Conservation (phyloP, 208 protist genomes). For the Wallacemonas sp. region DNA sequence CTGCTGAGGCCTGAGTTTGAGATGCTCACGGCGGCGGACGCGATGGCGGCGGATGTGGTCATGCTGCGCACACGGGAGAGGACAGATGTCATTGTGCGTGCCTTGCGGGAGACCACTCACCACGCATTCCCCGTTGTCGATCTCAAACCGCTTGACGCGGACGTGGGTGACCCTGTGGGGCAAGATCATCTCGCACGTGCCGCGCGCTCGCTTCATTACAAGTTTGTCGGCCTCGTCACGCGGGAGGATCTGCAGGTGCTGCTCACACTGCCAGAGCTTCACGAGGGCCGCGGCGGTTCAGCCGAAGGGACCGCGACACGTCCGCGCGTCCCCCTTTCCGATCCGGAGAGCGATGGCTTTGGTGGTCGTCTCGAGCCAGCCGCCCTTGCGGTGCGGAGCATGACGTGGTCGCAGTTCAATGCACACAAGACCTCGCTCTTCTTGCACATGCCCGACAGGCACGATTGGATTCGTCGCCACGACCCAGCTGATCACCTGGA, state of each 20-base stretch:
- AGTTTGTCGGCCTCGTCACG: conserved; percentile 88
- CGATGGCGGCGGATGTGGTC: conserved; percentile 89
- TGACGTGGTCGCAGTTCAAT: conserved; percentile 81
- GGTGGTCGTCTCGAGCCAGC: conserved; percentile 41
- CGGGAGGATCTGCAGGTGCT: conserved; percentile 79
- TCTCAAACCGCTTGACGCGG: conserved; percentile 13
- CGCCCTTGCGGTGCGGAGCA: conserved; percentile 43
- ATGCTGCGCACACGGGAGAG: conserved; percentile 61
- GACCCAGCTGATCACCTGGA: conserved; percentile 13
- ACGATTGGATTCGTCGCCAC: conserved; percentile 41
- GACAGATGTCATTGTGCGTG: conserved; percentile 68
- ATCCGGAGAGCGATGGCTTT: conserved; percentile 45
- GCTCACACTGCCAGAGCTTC: neutral
- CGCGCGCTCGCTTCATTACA: conserved; percentile 37
- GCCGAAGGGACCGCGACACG: neutral
- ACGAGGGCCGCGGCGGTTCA: no score
- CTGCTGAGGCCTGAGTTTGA: conserved; percentile 78
- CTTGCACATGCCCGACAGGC: conserved; percentile 36
- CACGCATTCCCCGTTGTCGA: conserved; percentile 93
- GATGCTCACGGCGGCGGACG: conserved; percentile 82
- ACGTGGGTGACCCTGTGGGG: no score
- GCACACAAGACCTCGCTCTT: conserved; percentile 75
- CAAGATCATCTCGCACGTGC: no score
- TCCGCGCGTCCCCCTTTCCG: conserved; percentile 18
- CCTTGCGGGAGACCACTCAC: conserved; percentile 74